phyloP scores from a whole-genome alignment of 169 alveolate genomes.

The Sarcocystis neurona region DNA sequence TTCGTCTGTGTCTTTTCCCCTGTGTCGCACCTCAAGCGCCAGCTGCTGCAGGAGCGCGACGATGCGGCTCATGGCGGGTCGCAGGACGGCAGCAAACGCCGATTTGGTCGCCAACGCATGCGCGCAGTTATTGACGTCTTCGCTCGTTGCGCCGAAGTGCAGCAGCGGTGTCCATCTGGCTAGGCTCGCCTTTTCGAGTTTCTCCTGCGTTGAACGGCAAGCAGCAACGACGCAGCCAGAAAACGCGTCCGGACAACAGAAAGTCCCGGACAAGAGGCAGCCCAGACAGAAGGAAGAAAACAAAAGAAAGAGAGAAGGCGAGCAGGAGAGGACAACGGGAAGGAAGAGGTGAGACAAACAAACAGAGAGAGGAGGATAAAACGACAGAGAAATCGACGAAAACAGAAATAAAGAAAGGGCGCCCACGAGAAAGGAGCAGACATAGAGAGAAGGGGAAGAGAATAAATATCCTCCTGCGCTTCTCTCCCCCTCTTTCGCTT shows the following conservation, averaged over 20 bases:
- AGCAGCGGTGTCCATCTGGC: conserved; percentile 36
- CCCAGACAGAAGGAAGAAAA: neutral
- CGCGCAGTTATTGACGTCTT: conserved; percentile 93
- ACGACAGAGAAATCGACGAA: too few relatives aligned
- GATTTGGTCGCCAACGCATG: conserved; percentile 82
- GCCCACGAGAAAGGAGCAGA: neutral
- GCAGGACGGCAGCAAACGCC: neutral
- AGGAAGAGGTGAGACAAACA: neutral
- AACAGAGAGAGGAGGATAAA: neutral
- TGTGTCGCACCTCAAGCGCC: neutral
- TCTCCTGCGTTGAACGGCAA: neutral
- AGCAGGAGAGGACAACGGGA: neutral
- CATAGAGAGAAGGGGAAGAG: neutral
- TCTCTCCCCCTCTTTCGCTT: too few relatives aligned
- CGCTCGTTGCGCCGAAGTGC: conserved; percentile 84
- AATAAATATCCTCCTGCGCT: too few relatives aligned
- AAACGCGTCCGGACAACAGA: neutral
- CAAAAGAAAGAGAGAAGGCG: neutral
- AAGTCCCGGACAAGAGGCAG: neutral
- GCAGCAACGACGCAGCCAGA: neutral
- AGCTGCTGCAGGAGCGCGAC: neutral
- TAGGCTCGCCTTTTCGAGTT: conserved; percentile 36
- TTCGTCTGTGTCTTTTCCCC: neutral
- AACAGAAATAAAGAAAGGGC: neutral
- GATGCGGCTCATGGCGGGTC: conserved; percentile 25